Evolutionary conservation across 805 yeast genomes (phyloP).

Genomic region (Danielia oregonensis): DNA sequence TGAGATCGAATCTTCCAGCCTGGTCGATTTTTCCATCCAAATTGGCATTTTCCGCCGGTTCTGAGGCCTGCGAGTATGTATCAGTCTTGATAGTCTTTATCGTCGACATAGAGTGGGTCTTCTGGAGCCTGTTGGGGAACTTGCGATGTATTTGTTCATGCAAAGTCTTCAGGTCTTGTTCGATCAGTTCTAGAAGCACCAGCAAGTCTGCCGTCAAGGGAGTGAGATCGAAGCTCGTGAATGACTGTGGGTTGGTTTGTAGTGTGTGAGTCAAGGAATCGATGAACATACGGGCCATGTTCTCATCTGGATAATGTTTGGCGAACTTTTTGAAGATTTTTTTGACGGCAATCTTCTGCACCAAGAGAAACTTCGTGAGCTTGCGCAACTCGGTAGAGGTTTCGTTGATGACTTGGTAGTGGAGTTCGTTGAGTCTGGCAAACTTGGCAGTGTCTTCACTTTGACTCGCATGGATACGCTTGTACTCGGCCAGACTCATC

Average conservation of each 20-base stretch:
- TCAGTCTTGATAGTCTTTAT: constrained; percentile 4
- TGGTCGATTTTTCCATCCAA: constrained; percentile 8
- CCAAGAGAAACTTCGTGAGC: constrained; percentile 63
- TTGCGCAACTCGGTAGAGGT: constrained; percentile 51
- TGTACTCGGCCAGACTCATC: constrained; percentile 20
- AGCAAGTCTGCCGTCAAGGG: constrained; percentile 50
- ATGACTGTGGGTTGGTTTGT: constrained; percentile 48
- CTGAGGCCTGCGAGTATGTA: constrained; percentile 4
- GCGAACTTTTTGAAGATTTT: constrained; percentile 70
- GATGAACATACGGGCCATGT: constrained; percentile 21
- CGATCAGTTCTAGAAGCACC: constrained; percentile 11
- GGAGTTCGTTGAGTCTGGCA: constrained; percentile 24
- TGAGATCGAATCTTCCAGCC: constrained; percentile 29
- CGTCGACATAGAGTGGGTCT: constrained; percentile 8
- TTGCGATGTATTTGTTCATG: constrained; percentile 11
- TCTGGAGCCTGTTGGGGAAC: constrained; percentile 3
- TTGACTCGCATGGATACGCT: background rate
- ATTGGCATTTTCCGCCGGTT: constrained; percentile 9
- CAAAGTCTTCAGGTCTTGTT: constrained; percentile 11
- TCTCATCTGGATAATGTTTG: constrained; percentile 38
- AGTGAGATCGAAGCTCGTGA: constrained; percentile 57
- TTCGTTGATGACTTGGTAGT: constrained; percentile 35
- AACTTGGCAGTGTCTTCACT: constrained; percentile 4
- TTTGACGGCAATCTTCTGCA: constrained; percentile 70
- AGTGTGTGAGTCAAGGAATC: constrained; percentile 34